Base-by-base conservation (phyloP, 352 stramenopile genomes). In the Phytophthora boehmeriae region DNA sequence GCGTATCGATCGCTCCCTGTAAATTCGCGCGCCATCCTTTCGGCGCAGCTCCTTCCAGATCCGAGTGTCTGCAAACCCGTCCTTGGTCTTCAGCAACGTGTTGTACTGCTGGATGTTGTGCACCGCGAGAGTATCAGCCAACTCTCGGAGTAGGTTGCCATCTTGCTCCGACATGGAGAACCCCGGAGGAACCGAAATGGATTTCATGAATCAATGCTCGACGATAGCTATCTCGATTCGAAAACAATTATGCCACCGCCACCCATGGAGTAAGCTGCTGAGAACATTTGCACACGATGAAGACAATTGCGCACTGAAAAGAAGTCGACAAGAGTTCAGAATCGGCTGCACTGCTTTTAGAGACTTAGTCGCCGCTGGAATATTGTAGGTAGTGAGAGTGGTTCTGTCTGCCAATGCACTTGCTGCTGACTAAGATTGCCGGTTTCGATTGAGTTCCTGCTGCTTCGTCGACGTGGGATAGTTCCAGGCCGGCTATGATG, bases 61-160 rank as follows among this genome's bases (percentile, higher is more conserved):
- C 14, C 73, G 60, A 28, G 17, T 63, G 49, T 78, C 73, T 5
- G 66, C 60, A 16, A 72, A 74, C 16, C 73, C 73, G 30, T 77
- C 70, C 30, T 75, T 77, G 38, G 72, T 77, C 55, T 73, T 69
- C 36, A 75, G 49, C 28, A 80, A 52, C 51, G 72, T 73, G 60
- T 78, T 80, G 64, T 70, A 73, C 57, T 80, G 72, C 54, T 78
- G 63, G 32, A 80, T 71, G 53, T 78, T 80, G 59, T 80, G 72
- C 54, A 72, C 48, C 14, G 55, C 66, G 17, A 80, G 72, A 20
- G 72, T 78, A 45, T 75, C 65, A 17, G 65, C 72, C 43, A 80
- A 56, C 20, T 78, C 65, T 14, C 65, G 60, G 38, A 80, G 41
- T 23, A 78, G 53, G 16, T 76, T 60, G 25, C 55, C 38, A 45